Percentiles rank a stretch among this genome's conserved stretches.
Evolutionary conservation across 306 rosid genomes (phyloP).

Genomic region (Fragaria vesca): DNA sequence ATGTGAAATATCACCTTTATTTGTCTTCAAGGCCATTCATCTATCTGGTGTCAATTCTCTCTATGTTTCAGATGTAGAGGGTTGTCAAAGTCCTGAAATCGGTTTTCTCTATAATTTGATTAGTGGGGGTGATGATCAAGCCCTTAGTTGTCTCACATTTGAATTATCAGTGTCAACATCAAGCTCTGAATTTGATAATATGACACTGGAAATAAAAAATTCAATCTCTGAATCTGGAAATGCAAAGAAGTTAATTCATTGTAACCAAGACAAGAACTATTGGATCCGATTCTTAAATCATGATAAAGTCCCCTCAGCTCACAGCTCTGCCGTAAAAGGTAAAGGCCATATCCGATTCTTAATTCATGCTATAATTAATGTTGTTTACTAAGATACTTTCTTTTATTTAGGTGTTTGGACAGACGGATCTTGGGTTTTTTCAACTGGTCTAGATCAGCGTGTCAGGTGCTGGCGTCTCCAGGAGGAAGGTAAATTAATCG

Average conservation of each 20-base stretch:
- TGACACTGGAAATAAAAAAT: constrained; percentile 24
- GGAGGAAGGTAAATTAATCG: constrained; percentile 46
- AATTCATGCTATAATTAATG: not conserved
- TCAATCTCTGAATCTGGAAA: constrained; percentile 29
- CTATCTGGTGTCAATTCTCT: constrained; percentile 96
- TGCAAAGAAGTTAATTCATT: constrained; percentile 25
- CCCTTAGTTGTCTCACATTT: constrained; percentile 59
- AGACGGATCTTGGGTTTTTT: constrained; percentile 92
- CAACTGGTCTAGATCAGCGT: constrained; percentile 97
- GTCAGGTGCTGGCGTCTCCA: constrained; percentile 78
- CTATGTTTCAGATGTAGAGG: constrained; percentile 66
- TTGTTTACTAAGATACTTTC: not conserved
- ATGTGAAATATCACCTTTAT: constrained; percentile 65
- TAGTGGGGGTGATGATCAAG: constrained; percentile 98
- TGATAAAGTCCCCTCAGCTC: constrained; percentile 67
- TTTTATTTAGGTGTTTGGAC: constrained; percentile 81
- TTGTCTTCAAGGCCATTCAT: constrained; percentile 54
- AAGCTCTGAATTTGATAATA: constrained; percentile 29
- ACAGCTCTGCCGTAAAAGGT: constrained; percentile 94
- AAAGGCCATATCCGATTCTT: not conserved
- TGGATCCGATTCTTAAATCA: constrained; percentile 45
- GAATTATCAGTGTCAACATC: constrained; percentile 43
- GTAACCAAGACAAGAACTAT: constrained; percentile 32
- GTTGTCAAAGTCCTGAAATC: constrained; percentile 32
- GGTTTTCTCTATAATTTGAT: constrained; percentile 49